phyloP scores from a whole-genome alignment of 352 stramenopile genomes.

The Elongisporangium anandrum region DNA sequence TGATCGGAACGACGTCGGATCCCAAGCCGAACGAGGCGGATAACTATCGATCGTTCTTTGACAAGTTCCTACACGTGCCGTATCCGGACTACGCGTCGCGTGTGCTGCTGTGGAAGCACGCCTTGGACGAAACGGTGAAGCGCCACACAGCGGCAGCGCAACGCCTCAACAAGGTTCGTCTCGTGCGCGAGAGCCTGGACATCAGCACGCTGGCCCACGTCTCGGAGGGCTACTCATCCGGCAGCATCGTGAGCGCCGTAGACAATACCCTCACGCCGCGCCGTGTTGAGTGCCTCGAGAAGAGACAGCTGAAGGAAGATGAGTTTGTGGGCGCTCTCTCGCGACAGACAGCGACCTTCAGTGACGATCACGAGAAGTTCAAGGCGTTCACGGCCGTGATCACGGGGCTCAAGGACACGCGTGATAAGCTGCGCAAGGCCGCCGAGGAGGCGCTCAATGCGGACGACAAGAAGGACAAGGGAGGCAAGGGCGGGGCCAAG shows the following conservation, averaged over 20 bases:
- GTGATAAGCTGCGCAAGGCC: conserved; percentile 61
- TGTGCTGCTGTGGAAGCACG: conserved; percentile 86
- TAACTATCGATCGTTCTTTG: conserved; percentile 87
- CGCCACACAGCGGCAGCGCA: conserved; percentile 21
- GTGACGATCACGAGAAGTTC: conserved; percentile 72
- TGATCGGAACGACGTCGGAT: conserved; percentile 87
- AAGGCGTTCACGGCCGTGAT: conserved; percentile 71
- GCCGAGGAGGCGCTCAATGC: conserved; percentile 50
- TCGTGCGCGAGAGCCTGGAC: conserved; percentile 57
- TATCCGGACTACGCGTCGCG: conserved; percentile 90
- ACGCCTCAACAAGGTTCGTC: conserved; percentile 8
- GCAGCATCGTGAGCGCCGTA: conserved; percentile 76
- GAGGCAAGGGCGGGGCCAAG: conserved; percentile 43
- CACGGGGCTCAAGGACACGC: conserved; percentile 68
- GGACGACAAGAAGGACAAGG: conserved; percentile 67
- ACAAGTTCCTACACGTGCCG: conserved; percentile 92
- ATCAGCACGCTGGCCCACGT: conserved; percentile 89
- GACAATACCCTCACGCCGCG: conserved; percentile 74
- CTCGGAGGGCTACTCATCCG: conserved; percentile 89
- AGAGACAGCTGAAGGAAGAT: conserved; percentile 67
- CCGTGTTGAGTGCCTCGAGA: conserved; percentile 74
- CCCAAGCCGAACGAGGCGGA: conserved; percentile 83
- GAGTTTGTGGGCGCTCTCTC: conserved; percentile 86
- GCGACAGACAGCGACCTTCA: conserved; percentile 54
- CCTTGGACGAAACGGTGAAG: conserved; percentile 53